phyloP scores from a whole-genome alignment of 768 basidiomycete species.

The Amanita subjunquillea region DNA sequence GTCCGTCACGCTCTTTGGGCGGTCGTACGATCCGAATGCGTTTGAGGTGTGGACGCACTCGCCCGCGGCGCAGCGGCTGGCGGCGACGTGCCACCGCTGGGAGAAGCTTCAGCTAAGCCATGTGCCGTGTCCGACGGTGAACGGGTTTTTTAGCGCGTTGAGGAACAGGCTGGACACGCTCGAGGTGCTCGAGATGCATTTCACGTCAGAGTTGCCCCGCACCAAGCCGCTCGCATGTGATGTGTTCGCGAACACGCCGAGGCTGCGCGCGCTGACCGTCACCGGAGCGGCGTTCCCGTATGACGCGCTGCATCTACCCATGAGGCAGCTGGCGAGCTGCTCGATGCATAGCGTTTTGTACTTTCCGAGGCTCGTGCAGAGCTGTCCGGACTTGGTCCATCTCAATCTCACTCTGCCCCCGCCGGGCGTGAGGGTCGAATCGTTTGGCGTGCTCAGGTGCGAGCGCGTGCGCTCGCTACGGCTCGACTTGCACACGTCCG shows the following conservation, averaged over 20 bases:
- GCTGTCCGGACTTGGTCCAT: neutral
- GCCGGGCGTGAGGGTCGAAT: neutral
- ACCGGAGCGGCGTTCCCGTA: neutral
- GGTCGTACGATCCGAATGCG: neutral
- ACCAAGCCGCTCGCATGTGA: neutral
- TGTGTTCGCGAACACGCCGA: neutral
- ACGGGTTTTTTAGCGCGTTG: conserved; percentile 1
- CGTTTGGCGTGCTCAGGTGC: neutral
- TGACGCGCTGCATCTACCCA: neutral
- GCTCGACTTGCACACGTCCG: conserved; percentile 2
- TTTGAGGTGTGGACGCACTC: conserved; percentile 2
- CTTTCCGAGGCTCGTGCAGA: conserved; percentile 1
- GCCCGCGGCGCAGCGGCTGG: neutral
- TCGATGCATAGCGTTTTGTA: conserved; percentile 1
- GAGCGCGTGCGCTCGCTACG: neutral
- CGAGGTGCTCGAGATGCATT: conserved; percentile 4
- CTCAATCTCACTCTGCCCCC: neutral
- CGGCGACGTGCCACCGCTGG: conserved; percentile 1
- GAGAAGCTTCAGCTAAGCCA: conserved; percentile 1
- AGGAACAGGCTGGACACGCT: neutral
- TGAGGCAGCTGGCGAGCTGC: conserved; percentile 1
- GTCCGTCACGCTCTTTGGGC: conserved; percentile 1
- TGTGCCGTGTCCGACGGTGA: neutral
- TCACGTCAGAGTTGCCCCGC: conserved; percentile 1
- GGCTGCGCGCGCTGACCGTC: neutral